Percentiles rank a stretch among this genome's conserved stretches.
These are phyloP conservation scores for Aspergillus chevalieri DNA, from an alignment of 2,329 filamentous ascomycete species.

Conservation along the genomic window DNA sequence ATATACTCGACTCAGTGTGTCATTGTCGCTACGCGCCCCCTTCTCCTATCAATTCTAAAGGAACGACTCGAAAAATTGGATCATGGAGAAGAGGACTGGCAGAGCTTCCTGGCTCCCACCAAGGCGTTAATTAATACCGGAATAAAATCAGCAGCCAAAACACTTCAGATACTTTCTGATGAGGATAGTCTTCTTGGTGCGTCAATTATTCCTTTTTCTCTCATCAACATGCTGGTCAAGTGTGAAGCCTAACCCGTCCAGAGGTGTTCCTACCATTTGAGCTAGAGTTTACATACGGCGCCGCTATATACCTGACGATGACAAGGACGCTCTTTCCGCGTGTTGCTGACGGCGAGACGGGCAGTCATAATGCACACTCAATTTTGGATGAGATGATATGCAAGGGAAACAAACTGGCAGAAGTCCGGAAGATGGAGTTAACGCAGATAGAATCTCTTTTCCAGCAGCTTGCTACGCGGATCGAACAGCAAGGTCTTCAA, in stretches of 20 bases:
- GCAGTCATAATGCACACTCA: constrained; percentile 13
- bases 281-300: constrained; percentile 1
- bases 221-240: too few species aligned
- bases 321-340: constrained; percentile 1
- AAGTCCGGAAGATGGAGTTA: constrained; percentile 30
- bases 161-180: constrained; percentile 32
- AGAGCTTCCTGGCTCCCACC: constrained; percentile 15
- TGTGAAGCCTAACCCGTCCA: neutral
- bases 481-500: constrained; percentile 23
- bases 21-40: constrained; percentile 34
- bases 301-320: neutral
- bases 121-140: constrained; percentile 34
- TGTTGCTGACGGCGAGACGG: neutral
- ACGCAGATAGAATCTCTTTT: constrained; percentile 23
- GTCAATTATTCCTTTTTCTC: neutral
- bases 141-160: constrained; percentile 39
- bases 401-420: constrained; percentile 30
- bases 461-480: constrained; percentile 18
- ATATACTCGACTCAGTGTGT: constrained; percentile 22
- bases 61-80: constrained; percentile 28
- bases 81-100: constrained; percentile 3
- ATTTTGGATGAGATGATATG: constrained; percentile 33
- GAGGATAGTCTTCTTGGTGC: constrained; percentile 34
- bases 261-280: constrained; percentile 2
- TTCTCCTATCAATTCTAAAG: constrained; percentile 35